Percentiles rank a stretch among this genome's conserved stretches.
Evolutionary conservation across 495 filamentous ascomycete species (phyloP).

Genomic region (Talaromyces stipitatus): DNA sequence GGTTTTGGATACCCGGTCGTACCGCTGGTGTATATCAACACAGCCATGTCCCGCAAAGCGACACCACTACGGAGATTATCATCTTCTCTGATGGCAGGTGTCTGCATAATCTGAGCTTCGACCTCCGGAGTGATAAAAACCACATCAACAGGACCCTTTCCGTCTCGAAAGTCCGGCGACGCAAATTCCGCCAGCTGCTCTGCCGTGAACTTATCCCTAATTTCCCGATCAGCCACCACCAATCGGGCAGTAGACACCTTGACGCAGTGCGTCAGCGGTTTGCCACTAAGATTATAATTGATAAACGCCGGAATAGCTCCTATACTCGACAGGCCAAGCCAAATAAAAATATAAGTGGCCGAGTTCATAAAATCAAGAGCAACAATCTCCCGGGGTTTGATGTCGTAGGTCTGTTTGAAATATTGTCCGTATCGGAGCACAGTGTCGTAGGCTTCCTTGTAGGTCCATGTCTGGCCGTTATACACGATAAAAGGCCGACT

Average conservation of each 20-base stretch:
- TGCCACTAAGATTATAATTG: conserved; percentile 81
- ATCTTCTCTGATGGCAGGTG: conserved; percentile 51
- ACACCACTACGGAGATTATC: conserved; percentile 50
- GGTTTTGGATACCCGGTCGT: conserved; percentile 91
- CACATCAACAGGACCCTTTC: conserved; percentile 48
- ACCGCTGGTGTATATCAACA: conserved; percentile 80
- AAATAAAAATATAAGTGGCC: conserved; percentile 73
- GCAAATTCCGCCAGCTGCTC: conserved; percentile 38
- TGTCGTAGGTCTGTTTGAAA: conserved; percentile 61
- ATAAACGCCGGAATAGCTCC: conserved; percentile 88
- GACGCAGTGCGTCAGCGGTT: conserved; percentile 73
- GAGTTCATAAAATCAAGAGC: conserved; percentile 87
- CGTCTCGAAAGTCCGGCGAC: conserved; percentile 35
- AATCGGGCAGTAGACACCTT: conserved; percentile 61
- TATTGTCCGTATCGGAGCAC: conserved; percentile 74
- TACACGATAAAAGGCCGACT: conserved; percentile 63
- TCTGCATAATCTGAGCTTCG: conserved; percentile 52
- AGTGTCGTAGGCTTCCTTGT: conserved; percentile 68
- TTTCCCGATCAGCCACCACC: conserved; percentile 66
- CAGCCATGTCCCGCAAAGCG: conserved; percentile 50
- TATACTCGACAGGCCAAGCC: conserved; percentile 80
- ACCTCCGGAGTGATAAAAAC: conserved; percentile 55
- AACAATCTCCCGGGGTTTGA: conserved; percentile 74
- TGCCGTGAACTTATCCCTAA: conserved; percentile 42
- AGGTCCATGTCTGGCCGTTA: conserved; percentile 70